Evolutionary conservation across 305 asterid species (phyloP).

Genomic region (Solanum hybrid): DNA sequence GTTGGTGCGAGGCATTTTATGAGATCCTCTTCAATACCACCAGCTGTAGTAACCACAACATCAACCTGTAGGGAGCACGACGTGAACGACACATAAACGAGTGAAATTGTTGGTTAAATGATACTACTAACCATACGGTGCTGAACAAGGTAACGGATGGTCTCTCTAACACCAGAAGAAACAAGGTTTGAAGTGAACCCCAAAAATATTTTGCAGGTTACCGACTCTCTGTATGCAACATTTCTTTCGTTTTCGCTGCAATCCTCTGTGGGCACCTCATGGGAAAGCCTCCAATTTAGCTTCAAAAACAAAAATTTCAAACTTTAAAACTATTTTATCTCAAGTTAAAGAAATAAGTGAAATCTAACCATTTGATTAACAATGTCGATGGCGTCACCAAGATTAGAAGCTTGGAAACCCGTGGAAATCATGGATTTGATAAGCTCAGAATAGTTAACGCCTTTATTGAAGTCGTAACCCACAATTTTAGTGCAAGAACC

Average conservation of each 20-base stretch:
- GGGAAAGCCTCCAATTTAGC: slow-evolving; percentile 94
- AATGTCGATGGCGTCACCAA: slow-evolving; percentile 76
- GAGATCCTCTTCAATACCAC: slow-evolving; percentile 95
- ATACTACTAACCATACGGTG: slow-evolving; percentile 73
- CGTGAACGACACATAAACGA: too few relatives aligned
- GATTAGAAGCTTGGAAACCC: slow-evolving; percentile 20
- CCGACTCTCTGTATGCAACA: slow-evolving; percentile 46
- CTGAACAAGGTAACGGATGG: slow-evolving; percentile 67
- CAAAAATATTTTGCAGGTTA: slow-evolving; percentile 74
- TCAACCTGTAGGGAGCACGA: slow-evolving; percentile 78
- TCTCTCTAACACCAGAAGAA: slow-evolving; percentile 86
- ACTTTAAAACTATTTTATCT: background rate
- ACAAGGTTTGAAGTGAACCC: slow-evolving; percentile 91
- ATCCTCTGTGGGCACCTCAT: slow-evolving; percentile 33
- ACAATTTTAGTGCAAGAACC: too few relatives aligned
- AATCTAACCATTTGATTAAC: slow-evolving; percentile 69
- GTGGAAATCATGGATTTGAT: too few relatives aligned
- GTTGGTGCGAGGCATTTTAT: slow-evolving; percentile 95
- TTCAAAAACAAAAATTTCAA: slow-evolving; percentile 27
- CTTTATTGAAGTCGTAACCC: too few relatives aligned
- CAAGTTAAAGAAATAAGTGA: background rate
- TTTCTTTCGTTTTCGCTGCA: slow-evolving; percentile 60
- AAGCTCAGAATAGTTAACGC: too few relatives aligned
- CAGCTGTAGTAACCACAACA: slow-evolving; percentile 88
- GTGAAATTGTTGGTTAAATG: too few relatives aligned